Base-by-base conservation (phyloP, 257 asterid genomes). In the Anisodus acutangulus region DNA sequence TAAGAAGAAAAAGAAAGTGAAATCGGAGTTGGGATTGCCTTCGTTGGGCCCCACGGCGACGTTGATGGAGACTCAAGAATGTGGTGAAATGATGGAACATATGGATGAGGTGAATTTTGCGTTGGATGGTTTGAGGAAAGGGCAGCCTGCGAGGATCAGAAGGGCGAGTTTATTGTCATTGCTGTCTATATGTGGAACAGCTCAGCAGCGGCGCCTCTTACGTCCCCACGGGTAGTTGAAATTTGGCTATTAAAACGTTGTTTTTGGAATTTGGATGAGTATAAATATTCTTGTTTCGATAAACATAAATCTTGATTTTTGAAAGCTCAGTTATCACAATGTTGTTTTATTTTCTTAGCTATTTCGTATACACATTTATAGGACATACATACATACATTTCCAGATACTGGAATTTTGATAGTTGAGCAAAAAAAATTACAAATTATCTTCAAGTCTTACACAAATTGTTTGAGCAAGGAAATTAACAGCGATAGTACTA, bases 61-160 rank as follows among this genome's bases (percentile, higher is more conserved):
- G 12, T 84, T 95, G 89, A 92, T 94, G 97, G 98, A 94, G 89
- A 93, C 98, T 83, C 98, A 93, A 85, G 98, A 94, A 88, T 91
- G 81, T 82, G 97, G 98, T 84, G 98, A 94, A 90, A 93, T 91
- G 95, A 91, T 91, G 93, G 98, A 95, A 92, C 96, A 91, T 59
- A 81, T 90, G 87, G 99, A 95, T 89, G 99, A 95, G 92, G 94
- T 95, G 87, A 88, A 93, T 88, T 95, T 94, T 81, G 93, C 99
- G 0, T 83, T 95, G 85, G 99, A 93, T 90, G 99, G 98, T 84
- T 91, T 95, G 91, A 94, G 84, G 91, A 94, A 90, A 85, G 99
- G 94, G 84, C 97, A 93, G 80, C 98, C 90, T 0, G 91, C 84
- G 64, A 91, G 92, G 79, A 86, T 90, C 83, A 85, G 97, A 85